phyloP scores from a whole-genome alignment of 441 rosid species.

The Oxalis stricta region DNA sequence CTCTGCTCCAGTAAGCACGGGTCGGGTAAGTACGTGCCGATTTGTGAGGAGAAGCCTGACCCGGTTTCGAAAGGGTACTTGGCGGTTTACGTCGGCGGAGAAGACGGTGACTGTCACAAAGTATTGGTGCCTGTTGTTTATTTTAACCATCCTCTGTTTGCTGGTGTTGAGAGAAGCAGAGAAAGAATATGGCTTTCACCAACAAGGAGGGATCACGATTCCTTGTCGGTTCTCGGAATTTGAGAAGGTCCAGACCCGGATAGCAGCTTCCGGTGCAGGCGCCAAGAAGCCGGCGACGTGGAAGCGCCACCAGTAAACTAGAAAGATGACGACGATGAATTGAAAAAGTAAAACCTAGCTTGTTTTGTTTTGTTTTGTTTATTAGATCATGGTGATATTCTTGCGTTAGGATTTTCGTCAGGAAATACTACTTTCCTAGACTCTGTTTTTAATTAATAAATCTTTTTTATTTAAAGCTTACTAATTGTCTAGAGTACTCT shows the following conservation, averaged over 20 bases:
- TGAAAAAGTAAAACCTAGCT: background rate
- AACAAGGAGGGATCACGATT: conserved; percentile 72
- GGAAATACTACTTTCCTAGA: too few relatives aligned
- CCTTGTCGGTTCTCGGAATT: conserved; percentile 76
- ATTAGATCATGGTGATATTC: background rate
- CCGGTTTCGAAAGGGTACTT: conserved; percentile 56
- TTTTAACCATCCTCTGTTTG: conserved; percentile 79
- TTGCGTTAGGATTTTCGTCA: too few relatives aligned
- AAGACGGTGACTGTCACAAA: conserved; percentile 50
- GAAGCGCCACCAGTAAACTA: conserved; percentile 21
- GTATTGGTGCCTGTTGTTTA: conserved; percentile 73
- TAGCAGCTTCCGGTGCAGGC: conserved; percentile 31
- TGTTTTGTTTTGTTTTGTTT: background rate
- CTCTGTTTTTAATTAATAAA: too few relatives aligned
- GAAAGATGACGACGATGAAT: conserved; percentile 19
- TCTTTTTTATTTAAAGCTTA: too few relatives aligned
- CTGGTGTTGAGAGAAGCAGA: conserved; percentile 60
- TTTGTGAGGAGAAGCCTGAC: conserved; percentile 5
- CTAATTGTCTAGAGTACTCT: too few relatives aligned
- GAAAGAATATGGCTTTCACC: conserved; percentile 57
- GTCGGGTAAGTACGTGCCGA: conserved; percentile 28
- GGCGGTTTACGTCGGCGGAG: conserved; percentile 67
- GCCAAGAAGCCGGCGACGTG: conserved; percentile 21
- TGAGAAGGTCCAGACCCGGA: conserved; percentile 53
- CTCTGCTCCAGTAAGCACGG: conserved; percentile 19